These are phyloP conservation scores for Didymella pinodella DNA, from an alignment of 2,329 filamentous ascomycete species.

Conservation along the genomic window DNA sequence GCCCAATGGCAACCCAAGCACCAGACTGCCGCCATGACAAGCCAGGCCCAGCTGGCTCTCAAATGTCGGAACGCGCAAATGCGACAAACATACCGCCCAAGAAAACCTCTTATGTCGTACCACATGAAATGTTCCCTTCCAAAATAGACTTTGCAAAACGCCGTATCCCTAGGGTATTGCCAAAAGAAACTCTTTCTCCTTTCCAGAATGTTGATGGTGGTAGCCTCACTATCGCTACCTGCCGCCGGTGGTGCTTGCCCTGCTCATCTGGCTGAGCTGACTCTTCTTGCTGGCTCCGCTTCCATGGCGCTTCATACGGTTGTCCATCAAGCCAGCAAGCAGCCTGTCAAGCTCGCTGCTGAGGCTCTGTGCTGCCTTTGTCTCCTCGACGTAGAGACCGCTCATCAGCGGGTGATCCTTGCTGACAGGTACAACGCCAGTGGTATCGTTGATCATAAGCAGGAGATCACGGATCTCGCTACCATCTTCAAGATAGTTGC, in stretches of 20 bases:
- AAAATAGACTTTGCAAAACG: constrained; percentile 9
- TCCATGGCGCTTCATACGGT: constrained; percentile 45
- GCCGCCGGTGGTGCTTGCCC: not conserved
- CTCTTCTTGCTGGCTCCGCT: constrained; percentile 18
- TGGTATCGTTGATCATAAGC: constrained; percentile 91
- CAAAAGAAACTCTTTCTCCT: constrained; percentile 4
- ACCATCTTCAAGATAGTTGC: constrained; percentile 89
- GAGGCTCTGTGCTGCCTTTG: constrained; percentile 84
- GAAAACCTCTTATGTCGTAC: constrained; percentile 3
- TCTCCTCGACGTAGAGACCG: constrained; percentile 84
- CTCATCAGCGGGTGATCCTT: constrained; percentile 86
- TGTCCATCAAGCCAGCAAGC: constrained; percentile 78
- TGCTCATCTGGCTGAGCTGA: constrained; percentile 10
- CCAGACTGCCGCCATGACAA: constrained; percentile 7
- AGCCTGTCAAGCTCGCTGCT: constrained; percentile 88
- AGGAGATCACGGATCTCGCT: constrained; percentile 89
- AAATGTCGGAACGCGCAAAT: constrained; percentile 1
- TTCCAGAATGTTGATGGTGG: not conserved
- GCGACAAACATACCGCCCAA: not conserved
- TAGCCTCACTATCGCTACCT: constrained; percentile 5
- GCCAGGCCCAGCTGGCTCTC: constrained; percentile 13
- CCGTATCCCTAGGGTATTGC: constrained; percentile 18
- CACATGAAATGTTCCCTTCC: constrained; percentile 10
- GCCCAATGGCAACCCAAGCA: not conserved
- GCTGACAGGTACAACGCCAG: constrained; percentile 77